phyloP scores from a whole-genome alignment of 768 basidiomycete species.

The Tubosaeta sp. region DNA sequence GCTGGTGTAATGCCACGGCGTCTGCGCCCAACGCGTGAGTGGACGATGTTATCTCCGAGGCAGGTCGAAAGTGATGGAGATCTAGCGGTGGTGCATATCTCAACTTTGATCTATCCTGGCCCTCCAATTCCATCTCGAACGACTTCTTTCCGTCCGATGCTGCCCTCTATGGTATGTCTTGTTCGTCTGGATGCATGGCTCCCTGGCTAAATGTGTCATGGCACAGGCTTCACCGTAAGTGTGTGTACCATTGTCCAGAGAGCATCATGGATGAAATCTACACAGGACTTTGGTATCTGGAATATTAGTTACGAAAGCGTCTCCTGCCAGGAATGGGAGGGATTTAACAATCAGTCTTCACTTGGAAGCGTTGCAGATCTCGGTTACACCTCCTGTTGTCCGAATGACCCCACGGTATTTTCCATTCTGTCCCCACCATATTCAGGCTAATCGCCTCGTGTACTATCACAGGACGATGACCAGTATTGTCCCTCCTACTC shows the following conservation, averaged over 20 bases:
- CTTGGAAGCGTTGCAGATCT: slow-evolving; percentile 63
- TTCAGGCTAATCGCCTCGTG: slow-evolving; percentile 3
- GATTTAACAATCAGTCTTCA: slow-evolving; percentile 52
- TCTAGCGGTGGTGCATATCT: slow-evolving; percentile 61
- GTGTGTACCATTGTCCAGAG: background rate
- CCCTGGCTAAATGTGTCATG: slow-evolving; percentile 30
- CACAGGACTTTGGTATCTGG: slow-evolving; percentile 84
- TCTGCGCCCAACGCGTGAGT: slow-evolving; percentile 61
- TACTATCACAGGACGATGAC: slow-evolving; percentile 37
- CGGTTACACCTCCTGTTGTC: slow-evolving; percentile 66
- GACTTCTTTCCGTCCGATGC: slow-evolving; percentile 74
- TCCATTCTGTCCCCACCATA: background rate
- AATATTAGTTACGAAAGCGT: slow-evolving; percentile 69
- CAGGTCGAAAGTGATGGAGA: background rate
- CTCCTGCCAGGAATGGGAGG: slow-evolving; percentile 64
- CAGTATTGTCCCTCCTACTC: slow-evolving; percentile 70
- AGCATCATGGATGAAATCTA: background rate
- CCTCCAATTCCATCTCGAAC: slow-evolving; percentile 62
- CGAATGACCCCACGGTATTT: slow-evolving; percentile 57
- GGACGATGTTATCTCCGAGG: background rate
- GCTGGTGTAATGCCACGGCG: slow-evolving; percentile 70
- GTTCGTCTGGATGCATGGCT: background rate
- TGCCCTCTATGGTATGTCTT: slow-evolving; percentile 53
- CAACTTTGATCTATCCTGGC: slow-evolving; percentile 82
- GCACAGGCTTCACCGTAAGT: slow-evolving; percentile 38